phyloP scores from a whole-genome alignment of 1,284 basidiomycete species.

The Tetrapyrgos nigripes region DNA sequence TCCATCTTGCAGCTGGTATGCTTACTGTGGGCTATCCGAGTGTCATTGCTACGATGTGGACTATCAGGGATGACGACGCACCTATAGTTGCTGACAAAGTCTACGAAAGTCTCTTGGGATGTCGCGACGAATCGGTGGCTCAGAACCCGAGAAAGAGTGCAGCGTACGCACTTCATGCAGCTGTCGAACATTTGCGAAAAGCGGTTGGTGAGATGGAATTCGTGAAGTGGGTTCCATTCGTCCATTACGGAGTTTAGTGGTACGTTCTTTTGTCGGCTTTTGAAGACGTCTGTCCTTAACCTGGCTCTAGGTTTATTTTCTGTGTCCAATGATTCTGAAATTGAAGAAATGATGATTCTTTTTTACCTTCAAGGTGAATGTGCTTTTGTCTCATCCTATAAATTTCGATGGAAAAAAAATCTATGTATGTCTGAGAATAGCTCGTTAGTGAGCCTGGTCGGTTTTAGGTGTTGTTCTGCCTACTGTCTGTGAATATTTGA shows the following conservation, averaged over 20 bases:
- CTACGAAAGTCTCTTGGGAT: neutral
- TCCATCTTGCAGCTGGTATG: conserved; percentile 11
- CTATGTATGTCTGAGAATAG: too few species aligned
- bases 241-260: conserved; percentile 2
- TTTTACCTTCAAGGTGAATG: too few species aligned
- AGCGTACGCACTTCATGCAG: conserved; percentile 4
- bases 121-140: neutral
- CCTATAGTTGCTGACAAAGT: neutral
- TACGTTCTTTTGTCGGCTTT: too few species aligned
- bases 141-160: neutral
- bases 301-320: too few species aligned
- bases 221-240: conserved; percentile 3
- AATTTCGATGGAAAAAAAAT: too few species aligned
- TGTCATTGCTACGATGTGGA: conserved; percentile 10
- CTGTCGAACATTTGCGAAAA: neutral
- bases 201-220: neutral
- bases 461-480: too few species aligned
- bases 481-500: too few species aligned
- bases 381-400: too few species aligned
- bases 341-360: too few species aligned
- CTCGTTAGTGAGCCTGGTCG: too few species aligned
- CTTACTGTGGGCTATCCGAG: conserved; percentile 1
- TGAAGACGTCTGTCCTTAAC: too few species aligned
- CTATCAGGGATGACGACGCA: conserved; percentile 1
- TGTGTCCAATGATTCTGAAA: too few species aligned